Evolutionary conservation across 164 flowering plant species (phyloP), one percentile per base, ranked within the genome.

Genomic region (Vitis riparia): DNA sequence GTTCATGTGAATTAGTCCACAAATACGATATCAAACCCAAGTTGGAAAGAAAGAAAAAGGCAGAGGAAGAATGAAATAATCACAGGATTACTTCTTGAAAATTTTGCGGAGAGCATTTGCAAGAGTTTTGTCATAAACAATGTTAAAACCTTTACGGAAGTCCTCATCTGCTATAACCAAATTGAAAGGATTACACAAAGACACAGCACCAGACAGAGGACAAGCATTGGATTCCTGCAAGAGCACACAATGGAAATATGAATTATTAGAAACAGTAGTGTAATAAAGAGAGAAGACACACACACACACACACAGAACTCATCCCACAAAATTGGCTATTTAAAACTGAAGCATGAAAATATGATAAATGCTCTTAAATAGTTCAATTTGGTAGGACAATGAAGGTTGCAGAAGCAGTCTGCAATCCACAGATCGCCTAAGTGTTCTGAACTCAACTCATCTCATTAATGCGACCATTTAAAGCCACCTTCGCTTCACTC

Each of bases 141-240:
- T 87, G 77, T 95, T 95, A 75, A 95, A 88, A 67, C 98, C 99
- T 79, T 91, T 90, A 51, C 71, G 92, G 68, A 95, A 88, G 76
- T 91, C 88, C 67, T 90, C 93, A 82, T 92, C 94, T 66, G 99
- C 93, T 67, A 89, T 78, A 49, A 93, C 91, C 78, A 95, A 80
- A 77, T 95, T 78, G 84, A 95, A 95, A 68, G 99, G 99, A 85
- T 91, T 95, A 75, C 99, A 95, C 78, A 95, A 70, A 59, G 98
- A 92, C 56, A 91, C 93, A 37, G 96, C 98, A 61, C 97, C 98
- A 73, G 94, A 80, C 72, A 95, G 93, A 70, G 86, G 87, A 72
- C 97, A 89, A 67, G 61, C 44, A 66, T 79, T 71, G 65, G 97
- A 85, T 79, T 95, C 97, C 99, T 94, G 93, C 68, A 74, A 80